phyloP scores from a whole-genome alignment of 148 eudicot genomes.

The Cornus controversa region DNA sequence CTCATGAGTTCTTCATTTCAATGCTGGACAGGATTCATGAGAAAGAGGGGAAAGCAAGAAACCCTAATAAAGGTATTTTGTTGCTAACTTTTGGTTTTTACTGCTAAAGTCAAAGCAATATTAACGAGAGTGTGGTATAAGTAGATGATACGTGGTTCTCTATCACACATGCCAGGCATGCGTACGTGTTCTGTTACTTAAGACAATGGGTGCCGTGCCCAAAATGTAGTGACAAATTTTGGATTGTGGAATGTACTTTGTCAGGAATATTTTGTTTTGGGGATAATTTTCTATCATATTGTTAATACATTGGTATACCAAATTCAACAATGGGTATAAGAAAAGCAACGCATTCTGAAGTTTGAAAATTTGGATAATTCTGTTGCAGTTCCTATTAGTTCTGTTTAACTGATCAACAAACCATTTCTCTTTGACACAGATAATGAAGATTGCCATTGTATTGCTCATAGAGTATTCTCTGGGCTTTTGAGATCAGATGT shows the following conservation, averaged over 20 bases:
- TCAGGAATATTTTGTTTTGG: not conserved
- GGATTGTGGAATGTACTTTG: not conserved
- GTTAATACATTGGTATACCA: not conserved
- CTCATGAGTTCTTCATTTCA: conserved; percentile 76
- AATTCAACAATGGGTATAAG: too few relatives aligned
- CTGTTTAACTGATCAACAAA: not conserved
- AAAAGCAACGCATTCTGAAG: too few relatives aligned
- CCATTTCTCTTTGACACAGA: conserved; percentile 36
- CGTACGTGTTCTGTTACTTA: too few relatives aligned
- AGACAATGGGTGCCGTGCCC: too few relatives aligned
- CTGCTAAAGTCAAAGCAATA: not conserved
- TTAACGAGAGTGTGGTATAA: not conserved
- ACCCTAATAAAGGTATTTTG: conserved; percentile 33
- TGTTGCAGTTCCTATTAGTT: not conserved
- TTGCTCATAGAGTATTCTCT: conserved; percentile 64
- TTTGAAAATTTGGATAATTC: not conserved
- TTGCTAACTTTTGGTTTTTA: not conserved
- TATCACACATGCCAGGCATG: too few relatives aligned
- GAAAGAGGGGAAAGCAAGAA: conserved; percentile 45
- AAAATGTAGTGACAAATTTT: too few relatives aligned
- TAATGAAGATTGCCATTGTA: conserved; percentile 62
- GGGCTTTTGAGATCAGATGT: conserved; percentile 69
- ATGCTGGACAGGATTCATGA: conserved; percentile 68
- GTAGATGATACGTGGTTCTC: not conserved
- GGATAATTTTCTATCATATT: not conserved